Base-by-base conservation (phyloP, 2,329 filamentous ascomycete genomes). In the Pseudonectria buxi region DNA sequence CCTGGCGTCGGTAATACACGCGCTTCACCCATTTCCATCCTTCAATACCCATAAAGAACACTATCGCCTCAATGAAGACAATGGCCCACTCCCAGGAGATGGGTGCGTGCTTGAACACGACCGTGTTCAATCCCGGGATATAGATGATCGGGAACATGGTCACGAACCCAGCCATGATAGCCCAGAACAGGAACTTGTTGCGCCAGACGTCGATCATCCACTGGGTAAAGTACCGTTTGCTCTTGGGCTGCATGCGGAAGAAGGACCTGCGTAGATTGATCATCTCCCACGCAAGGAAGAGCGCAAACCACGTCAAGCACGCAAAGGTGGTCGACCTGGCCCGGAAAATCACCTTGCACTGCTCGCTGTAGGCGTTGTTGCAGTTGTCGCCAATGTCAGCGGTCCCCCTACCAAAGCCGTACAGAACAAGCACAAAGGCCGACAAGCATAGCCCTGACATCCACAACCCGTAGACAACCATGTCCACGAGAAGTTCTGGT, bases 201-300 rank as follows among this genome's bases (percentile, higher is more conserved):
- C 75, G 64, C 78, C 79, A 83, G 16, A 82, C 69, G 41, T 83
- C 78, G 33, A 68, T 45, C 40, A 79, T 70, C 79, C 80, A 84
- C 46, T 83, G 75, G 0, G 75, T 78, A 42, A 79, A 73, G 50
- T 77, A 75, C 30, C 60, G 64, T 46, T 73, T 76, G 34, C 72
- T 75, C 35, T 67, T 66, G 5, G 81, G 78, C 47, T 83, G 72
- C 77, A 86, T 83, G 48, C 74, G 71, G 70, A 86, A 86, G 63
- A 86, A 83, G 5, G 74, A 79, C 32, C 78, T 73, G 16, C 82
- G 76, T 64, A 83, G 71, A 44, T 83, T 70, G 40, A 85, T 67
- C 72, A 85, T 81, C 51, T 86, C 81, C 83, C 82, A 86, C 0
- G 82, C 83, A 9, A 85, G 69, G 64, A 86, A 83, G 15, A 86